Conservation (phyloP, 352 stramenopile genomes). For the Thalassiosira pacifica region DNA sequence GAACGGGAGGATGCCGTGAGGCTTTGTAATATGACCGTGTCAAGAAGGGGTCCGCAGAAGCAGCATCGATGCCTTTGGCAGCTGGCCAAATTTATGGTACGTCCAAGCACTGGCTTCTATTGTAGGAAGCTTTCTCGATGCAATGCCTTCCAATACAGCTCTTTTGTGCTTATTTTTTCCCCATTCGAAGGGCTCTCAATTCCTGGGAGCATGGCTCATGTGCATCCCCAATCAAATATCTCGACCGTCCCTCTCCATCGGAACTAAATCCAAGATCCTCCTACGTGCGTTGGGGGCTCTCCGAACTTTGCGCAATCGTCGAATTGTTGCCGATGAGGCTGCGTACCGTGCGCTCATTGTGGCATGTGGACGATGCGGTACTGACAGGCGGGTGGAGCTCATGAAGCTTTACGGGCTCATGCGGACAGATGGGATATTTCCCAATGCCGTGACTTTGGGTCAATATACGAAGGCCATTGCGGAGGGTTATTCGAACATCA, state of each 20-base stretch:
- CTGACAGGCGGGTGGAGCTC: constrained; percentile 77
- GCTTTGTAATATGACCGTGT: constrained; percentile 70
- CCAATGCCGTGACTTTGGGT: constrained; percentile 83
- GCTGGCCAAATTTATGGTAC: constrained; percentile 85
- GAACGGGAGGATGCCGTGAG: constrained; percentile 80
- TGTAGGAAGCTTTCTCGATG: constrained; percentile 5
- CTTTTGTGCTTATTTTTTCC: constrained; percentile 8
- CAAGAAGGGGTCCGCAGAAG: constrained; percentile 71
- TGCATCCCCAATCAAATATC: constrained; percentile 80
- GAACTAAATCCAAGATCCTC: constrained; percentile 80
- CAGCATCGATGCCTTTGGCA: constrained; percentile 84
- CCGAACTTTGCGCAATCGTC: constrained; percentile 71
- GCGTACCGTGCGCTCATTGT: constrained; percentile 84
- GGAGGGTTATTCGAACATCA: constrained; percentile 83
- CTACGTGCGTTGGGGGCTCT: constrained; percentile 81
- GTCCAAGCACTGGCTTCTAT: constrained; percentile 19
- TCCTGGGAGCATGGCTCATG: constrained; percentile 81
- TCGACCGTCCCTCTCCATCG: constrained; percentile 61
- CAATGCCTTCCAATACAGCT: background rate
- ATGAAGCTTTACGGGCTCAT: constrained; percentile 84
- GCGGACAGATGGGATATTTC: constrained; percentile 83
- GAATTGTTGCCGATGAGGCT: constrained; percentile 85
- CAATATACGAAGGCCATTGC: constrained; percentile 84
- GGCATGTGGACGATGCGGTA: constrained; percentile 77
- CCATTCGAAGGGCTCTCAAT: constrained; percentile 74